phyloP scores from a whole-genome alignment of 805 yeast genomes.

The Wickerhamomyces bisporus region DNA sequence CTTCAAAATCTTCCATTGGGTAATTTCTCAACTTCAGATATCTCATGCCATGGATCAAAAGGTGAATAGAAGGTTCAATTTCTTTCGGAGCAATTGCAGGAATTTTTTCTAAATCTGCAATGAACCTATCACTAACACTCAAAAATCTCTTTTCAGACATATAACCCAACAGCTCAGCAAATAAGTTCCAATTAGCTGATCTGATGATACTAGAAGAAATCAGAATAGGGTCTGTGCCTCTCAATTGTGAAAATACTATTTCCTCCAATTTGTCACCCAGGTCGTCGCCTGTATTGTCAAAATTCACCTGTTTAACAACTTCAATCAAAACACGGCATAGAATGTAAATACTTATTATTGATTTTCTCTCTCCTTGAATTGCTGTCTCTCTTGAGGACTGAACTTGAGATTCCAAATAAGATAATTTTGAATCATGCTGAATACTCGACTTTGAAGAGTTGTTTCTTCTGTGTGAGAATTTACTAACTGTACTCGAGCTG shows the following conservation, averaged over 20 bases:
- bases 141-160: slow-evolving; percentile 83
- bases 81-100: slow-evolving; percentile 48
- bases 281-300: slow-evolving; percentile 69
- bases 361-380: slow-evolving; percentile 80
- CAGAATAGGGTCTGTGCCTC: slow-evolving; percentile 75
- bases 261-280: slow-evolving; percentile 83
- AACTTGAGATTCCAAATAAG: slow-evolving; percentile 30
- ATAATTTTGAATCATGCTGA: slow-evolving; percentile 57
- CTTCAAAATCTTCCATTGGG: slow-evolving; percentile 88
- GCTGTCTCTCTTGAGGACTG: slow-evolving; percentile 56
- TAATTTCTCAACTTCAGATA: slow-evolving; percentile 72
- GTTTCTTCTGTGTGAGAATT: slow-evolving; percentile 41
- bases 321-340: slow-evolving; percentile 89
- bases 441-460: slow-evolving; percentile 41
- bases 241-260: slow-evolving; percentile 83
- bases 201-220: slow-evolving; percentile 67
- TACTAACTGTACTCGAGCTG: slow-evolving; percentile 27
- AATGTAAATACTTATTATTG: slow-evolving; percentile 80
- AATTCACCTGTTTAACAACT: slow-evolving; percentile 81
- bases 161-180: slow-evolving; percentile 83
- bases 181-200: slow-evolving; percentile 89
- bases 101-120: slow-evolving; percentile 84
- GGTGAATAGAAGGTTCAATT: slow-evolving; percentile 58
- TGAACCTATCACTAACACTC: slow-evolving; percentile 88
- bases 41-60: slow-evolving; percentile 89